Conservation (phyloP, 345 rosid genomes). For the Barbarea vulgaris region DNA sequence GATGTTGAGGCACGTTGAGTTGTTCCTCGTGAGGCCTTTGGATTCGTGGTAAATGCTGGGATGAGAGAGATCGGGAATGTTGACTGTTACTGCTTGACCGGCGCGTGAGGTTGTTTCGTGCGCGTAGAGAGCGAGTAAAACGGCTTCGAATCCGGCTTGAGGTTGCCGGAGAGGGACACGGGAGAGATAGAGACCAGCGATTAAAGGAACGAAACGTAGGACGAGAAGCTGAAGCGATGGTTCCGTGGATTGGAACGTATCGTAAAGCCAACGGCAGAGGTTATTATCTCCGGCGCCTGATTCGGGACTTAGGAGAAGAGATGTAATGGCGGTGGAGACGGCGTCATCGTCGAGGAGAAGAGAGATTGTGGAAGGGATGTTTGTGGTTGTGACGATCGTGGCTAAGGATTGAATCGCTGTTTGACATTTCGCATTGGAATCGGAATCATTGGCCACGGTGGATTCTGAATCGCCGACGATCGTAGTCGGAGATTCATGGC, state of each 20-base stretch:
- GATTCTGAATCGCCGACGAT: constrained; percentile 15
- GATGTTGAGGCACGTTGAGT: constrained; percentile 58
- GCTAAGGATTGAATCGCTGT: constrained; percentile 52
- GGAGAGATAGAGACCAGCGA: constrained; percentile 78
- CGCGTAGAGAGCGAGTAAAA: constrained; percentile 74
- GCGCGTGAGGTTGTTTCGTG: constrained; percentile 65
- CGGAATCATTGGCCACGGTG: constrained; percentile 3
- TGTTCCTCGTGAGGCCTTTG: constrained; percentile 41
- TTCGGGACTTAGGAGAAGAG: constrained; percentile 64
- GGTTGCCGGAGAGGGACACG: constrained; percentile 65
- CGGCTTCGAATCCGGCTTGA: constrained; percentile 84
- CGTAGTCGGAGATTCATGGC: constrained; percentile 27
- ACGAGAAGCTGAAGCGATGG: constrained; percentile 71
- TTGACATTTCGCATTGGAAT: constrained; percentile 38
- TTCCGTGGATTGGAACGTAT: constrained; percentile 70
- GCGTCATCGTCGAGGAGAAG: constrained; percentile 62
- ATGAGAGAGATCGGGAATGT: constrained; percentile 70
- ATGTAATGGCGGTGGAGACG: constrained; percentile 61
- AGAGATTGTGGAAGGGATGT: constrained; percentile 48
- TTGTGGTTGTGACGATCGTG: constrained; percentile 47
- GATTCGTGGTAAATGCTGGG: constrained; percentile 80
- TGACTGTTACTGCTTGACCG: constrained; percentile 65
- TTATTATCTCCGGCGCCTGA: constrained; percentile 82
- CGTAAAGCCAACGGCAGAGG: constrained; percentile 93
- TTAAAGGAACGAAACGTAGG: constrained; percentile 66